These are phyloP conservation scores for Spathaspora passalidarum DNA, from an alignment of 805 yeast species.

Conservation along the genomic window DNA sequence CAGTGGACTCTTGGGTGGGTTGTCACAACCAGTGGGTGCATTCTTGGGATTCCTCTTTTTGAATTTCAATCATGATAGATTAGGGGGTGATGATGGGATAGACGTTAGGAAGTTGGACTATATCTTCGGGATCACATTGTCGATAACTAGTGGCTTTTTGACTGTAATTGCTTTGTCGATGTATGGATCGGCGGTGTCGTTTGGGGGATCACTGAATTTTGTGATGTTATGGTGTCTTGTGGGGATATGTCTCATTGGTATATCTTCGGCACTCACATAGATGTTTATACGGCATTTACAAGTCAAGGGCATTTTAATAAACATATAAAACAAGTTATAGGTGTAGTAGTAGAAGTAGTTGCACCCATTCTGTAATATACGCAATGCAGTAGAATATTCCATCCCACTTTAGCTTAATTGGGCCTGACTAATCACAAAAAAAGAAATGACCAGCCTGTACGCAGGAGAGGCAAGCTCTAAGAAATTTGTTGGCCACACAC, in stretches of 20 bases:
- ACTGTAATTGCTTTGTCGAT: constrained; percentile 79
- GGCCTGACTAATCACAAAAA: background rate
- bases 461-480: background rate
- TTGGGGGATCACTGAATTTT: constrained; percentile 66
- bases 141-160: constrained; percentile 80
- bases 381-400: background rate
- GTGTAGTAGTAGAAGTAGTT: background rate
- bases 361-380: background rate
- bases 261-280: constrained; percentile 9
- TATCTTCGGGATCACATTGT: constrained; percentile 62
- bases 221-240: constrained; percentile 58
- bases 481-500: background rate
- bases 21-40: constrained; percentile 90
- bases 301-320: no score
- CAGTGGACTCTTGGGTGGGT: constrained; percentile 71
- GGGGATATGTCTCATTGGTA: constrained; percentile 58
- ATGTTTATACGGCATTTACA: background rate
- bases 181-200: constrained; percentile 78
- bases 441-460: background rate
- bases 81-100: constrained; percentile 25
- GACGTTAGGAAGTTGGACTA: constrained; percentile 32
- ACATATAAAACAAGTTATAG: background rate
- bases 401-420: background rate
- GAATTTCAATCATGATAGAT: constrained; percentile 26
- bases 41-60: constrained; percentile 56